Base-by-base conservation (phyloP, 106 monocot genomes). In the Posidonia australis region DNA sequence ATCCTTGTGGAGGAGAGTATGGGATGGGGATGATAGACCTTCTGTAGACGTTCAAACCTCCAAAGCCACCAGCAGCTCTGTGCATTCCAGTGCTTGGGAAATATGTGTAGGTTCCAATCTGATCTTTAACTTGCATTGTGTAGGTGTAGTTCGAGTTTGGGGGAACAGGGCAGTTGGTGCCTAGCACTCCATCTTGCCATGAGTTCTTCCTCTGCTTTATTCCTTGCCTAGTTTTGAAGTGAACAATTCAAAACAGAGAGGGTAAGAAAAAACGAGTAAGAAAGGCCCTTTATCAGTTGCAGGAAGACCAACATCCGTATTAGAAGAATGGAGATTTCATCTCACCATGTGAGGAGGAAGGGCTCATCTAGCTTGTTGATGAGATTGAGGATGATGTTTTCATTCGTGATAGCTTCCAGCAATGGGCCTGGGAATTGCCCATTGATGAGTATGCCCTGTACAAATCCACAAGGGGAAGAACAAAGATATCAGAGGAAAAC, bases 171-270 rank as follows among this genome's bases (percentile, higher is more conserved):
- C 96, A 96, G 77, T 96, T 96, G 2, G 96, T 96, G 27, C 96
- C 96, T 30, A 82, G 53, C 1, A 96, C 90, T 49, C 96, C 96
- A 70, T 96, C 96, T 43, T 96, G 96, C 96, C 96, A 96, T 2
- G 90, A 96, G 70, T 96, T 90, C 76, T 96, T 96, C 78, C 96
- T 82, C 78, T 96, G 96, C 59, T 96, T 96, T 65, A 96, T 87
- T 58, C 96, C 96, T 22, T 96, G 80, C 85, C 88, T 43, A 18
- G 49, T 49, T n/a, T 49, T 49, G 5, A 49, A 49, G 49, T 18
- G 49, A 59, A n/a, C n/a, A 14, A 23, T 59, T 17, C 13, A 30
- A 10, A 62, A 11, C 41, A 41, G n/a, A n/a, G n/a, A 41, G 31
- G 31, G 60, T 30, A 29, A 17, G 29, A 13, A 49, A 49, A 19